phyloP scores from a whole-genome alignment of 1,284 basidiomycete genomes.

The Cutaneotrichosporon sp. region DNA sequence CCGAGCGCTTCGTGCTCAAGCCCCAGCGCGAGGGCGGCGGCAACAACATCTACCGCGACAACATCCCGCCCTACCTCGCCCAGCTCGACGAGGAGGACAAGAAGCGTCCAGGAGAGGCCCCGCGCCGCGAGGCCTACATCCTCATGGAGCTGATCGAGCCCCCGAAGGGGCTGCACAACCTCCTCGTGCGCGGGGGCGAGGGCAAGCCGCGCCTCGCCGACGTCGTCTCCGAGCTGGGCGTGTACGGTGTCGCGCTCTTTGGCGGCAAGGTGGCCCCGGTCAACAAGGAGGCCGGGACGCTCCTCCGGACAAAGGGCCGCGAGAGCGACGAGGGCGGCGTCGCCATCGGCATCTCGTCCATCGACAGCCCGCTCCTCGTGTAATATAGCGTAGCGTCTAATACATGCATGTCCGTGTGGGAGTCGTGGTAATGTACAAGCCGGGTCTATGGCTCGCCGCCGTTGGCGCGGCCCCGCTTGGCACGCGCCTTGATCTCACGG shows the following conservation, averaged over 20 bases:
- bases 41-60: slow-evolving; percentile 87
- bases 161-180: slow-evolving; percentile 67
- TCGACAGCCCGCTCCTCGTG: slow-evolving; percentile 47
- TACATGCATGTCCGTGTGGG: neutral
- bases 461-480: neutral
- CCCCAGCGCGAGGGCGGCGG: slow-evolving; percentile 97
- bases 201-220: slow-evolving; percentile 60
- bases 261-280: slow-evolving; percentile 54
- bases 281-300: slow-evolving; percentile 75
- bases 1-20: slow-evolving; percentile 77
- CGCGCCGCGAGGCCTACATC: slow-evolving; percentile 70
- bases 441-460: neutral
- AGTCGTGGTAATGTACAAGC: neutral
- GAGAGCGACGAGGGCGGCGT: slow-evolving; percentile 95
- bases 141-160: slow-evolving; percentile 89
- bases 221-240: slow-evolving; percentile 86
- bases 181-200: slow-evolving; percentile 64
- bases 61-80: slow-evolving; percentile 77
- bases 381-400: slow-evolving; percentile 8
- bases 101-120: slow-evolving; percentile 26
- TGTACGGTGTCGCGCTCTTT: slow-evolving; percentile 88
- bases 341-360: slow-evolving; percentile 67
- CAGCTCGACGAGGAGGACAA: slow-evolving; percentile 58
- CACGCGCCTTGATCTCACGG: neutral
- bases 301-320: slow-evolving; percentile 88